These are phyloP conservation scores for Taiwanofungus camphoratus DNA, from an alignment of 1,284 basidiomycete species.

Conservation along the genomic window DNA sequence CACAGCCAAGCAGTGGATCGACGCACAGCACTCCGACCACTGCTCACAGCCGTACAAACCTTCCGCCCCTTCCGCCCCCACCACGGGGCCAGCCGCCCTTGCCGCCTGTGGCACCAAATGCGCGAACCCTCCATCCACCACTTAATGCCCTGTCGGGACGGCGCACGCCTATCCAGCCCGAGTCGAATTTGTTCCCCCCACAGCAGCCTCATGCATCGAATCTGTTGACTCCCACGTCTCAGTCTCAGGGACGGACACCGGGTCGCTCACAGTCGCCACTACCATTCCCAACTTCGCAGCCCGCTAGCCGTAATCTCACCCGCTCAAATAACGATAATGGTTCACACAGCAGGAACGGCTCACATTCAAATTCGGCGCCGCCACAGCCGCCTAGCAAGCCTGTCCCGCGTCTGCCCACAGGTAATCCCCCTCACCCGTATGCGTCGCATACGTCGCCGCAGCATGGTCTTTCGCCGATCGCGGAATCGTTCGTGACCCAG, in stretches of 20 bases:
- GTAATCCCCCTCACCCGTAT: constrained; percentile 25
- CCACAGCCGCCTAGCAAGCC: constrained; percentile 26
- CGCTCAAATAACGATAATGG: constrained; percentile 33
- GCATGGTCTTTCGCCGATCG: constrained; percentile 58
- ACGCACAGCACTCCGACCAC: constrained; percentile 29
- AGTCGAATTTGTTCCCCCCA: constrained; percentile 41
- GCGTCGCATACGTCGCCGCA: constrained; percentile 26
- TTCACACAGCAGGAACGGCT: constrained; percentile 37
- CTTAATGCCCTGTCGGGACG: constrained; percentile 32
- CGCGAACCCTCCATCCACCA: constrained; percentile 21
- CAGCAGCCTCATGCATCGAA: constrained; percentile 49
- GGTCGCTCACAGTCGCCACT: constrained; percentile 56
- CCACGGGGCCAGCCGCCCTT: constrained; percentile 59
- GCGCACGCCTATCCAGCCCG: constrained; percentile 53
- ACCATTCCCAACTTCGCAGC: constrained; percentile 34
- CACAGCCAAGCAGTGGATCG: constrained; percentile 29
- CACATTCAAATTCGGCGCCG: constrained; percentile 28
- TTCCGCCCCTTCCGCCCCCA: constrained; percentile 62
- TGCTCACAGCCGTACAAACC: constrained; percentile 37
- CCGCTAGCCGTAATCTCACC: constrained; percentile 26
- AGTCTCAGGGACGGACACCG: constrained; percentile 29
- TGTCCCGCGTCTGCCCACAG: constrained; percentile 33
- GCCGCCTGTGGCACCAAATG: constrained; percentile 28
- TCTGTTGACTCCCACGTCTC: constrained; percentile 41
- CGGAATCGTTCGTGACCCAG: constrained; percentile 49